Percentiles rank a stretch among this genome's conserved stretches.
Evolutionary conservation across 2,329 filamentous ascomycete species (phyloP).

Genomic region (Pyrenophora teres): DNA sequence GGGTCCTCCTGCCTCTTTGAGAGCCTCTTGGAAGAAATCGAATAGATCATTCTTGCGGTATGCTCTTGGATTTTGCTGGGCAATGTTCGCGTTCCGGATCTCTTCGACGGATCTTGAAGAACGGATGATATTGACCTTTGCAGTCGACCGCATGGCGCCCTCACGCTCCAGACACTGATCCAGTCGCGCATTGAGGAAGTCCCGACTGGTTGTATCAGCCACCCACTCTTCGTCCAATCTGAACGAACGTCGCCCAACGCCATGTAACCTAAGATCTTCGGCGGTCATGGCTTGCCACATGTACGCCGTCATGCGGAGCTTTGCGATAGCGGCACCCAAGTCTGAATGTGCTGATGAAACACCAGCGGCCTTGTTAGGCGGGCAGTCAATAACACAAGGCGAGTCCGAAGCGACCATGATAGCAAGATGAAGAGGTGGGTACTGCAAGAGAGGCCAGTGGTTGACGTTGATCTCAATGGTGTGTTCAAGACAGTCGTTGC

Average conservation of each 20-base stretch:
- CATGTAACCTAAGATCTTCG: conserved; percentile 35
- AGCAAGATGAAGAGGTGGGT: conserved; percentile 40
- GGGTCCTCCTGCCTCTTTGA: conserved; percentile 29
- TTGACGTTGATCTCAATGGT: conserved; percentile 22
- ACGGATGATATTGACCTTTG: conserved; percentile 35
- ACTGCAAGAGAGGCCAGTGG: conserved; percentile 39
- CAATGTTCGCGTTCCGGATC: conserved; percentile 23
- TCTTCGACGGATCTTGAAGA: conserved; percentile 31
- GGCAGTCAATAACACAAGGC: conserved; percentile 39
- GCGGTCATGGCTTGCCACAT: conserved; percentile 46
- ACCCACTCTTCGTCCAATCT: conserved; percentile 42
- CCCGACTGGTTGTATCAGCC: conserved; percentile 29
- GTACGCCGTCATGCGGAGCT: conserved; percentile 43
- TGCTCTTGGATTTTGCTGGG: conserved; percentile 29
- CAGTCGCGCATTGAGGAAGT: conserved; percentile 22
- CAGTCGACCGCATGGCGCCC: conserved; percentile 30
- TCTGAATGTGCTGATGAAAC: conserved; percentile 33
- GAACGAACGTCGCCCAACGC: conserved; percentile 34
- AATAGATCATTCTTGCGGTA: conserved; percentile 19
- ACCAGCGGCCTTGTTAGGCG: conserved; percentile 31
- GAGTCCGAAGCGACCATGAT: conserved; percentile 43
- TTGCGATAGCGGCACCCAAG: conserved; percentile 37
- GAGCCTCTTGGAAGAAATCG: conserved; percentile 29
- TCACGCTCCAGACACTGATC: conserved; percentile 16
- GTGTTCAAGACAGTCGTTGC: conserved; percentile 20